Conservation (phyloP, 2,329 filamentous ascomycete genomes). For the Sporothrix phasma region DNA sequence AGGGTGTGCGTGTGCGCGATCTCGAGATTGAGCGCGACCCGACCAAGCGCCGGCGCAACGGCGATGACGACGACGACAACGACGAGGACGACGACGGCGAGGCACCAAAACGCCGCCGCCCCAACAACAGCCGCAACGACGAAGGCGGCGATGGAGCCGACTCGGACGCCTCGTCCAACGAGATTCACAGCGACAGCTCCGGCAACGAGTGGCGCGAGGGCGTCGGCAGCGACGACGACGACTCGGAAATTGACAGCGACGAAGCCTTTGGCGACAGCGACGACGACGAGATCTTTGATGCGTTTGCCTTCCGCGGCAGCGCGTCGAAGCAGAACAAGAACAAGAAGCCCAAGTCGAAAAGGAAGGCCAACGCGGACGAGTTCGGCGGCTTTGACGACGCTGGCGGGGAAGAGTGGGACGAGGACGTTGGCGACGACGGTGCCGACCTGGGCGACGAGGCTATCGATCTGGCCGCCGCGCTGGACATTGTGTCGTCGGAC, state of each 20-base stretch:
- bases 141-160: conserved; percentile 32
- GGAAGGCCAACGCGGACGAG: conserved; percentile 36
- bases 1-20: conserved; percentile 34
- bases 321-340: conserved; percentile 29
- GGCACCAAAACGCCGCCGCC: conserved; percentile 29
- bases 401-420: not conserved
- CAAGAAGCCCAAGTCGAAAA: conserved; percentile 20
- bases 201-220: conserved; percentile 81
- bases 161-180: conserved; percentile 47
- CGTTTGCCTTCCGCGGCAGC: conserved; percentile 50
- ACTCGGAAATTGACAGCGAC: conserved; percentile 56
- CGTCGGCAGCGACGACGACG: conserved; percentile 46
- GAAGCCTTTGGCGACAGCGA: conserved; percentile 86
- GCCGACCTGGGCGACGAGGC: conserved; percentile 47
- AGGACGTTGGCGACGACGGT: conserved; percentile 40
- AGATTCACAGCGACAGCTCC: conserved; percentile 73
- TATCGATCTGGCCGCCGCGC: conserved; percentile 47
- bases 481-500: conserved; percentile 45
- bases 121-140: conserved; percentile 27
- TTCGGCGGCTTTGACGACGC: conserved; percentile 41
- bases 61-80: conserved; percentile 39
- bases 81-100: conserved; percentile 52
- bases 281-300: conserved; percentile 76
- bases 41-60: conserved; percentile 35
- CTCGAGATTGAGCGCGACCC: conserved; percentile 40